A percentile compares a stretch with the other conserved stretches of the same genome.
These are phyloP conservation scores for Eleusine coracana DNA, from an alignment of 176 grass and related monocot genomes.

Conservation along the genomic window DNA sequence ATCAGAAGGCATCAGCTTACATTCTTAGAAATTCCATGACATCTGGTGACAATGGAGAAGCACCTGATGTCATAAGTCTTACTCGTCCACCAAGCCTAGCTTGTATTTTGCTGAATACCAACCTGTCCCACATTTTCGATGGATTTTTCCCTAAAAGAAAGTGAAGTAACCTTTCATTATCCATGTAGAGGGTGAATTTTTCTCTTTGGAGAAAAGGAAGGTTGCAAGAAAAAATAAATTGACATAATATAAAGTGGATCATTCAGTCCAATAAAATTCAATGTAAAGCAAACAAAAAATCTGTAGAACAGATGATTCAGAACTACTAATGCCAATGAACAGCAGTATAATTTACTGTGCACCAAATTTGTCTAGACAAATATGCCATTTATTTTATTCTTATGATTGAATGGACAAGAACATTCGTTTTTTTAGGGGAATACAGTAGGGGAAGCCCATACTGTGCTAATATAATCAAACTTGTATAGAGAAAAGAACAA, in stretches of 20 bases:
- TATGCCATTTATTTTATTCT: neutral
- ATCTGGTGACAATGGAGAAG: conserved; percentile 85
- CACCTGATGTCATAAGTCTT: conserved; percentile 82
- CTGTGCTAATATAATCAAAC: too few relatives aligned
- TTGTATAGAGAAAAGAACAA: too few relatives aligned
- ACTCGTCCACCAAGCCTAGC: conserved; percentile 89
- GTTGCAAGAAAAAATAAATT: neutral
- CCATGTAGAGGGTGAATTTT: neutral
- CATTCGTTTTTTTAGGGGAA: too few relatives aligned
- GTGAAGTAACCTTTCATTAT: conserved; percentile 23
- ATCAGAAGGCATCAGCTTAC: conserved; percentile 55
- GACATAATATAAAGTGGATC: neutral
- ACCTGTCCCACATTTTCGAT: conserved; percentile 89
- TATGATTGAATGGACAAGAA: too few relatives aligned
- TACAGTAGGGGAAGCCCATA: too few relatives aligned
- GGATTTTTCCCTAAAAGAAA: conserved; percentile 62
- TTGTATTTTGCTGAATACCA: conserved; percentile 99
- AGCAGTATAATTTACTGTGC: neutral
- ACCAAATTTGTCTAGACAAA: neutral
- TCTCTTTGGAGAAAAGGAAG: neutral
- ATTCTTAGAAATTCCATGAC: conserved; percentile 95
- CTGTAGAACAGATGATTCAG: neutral
- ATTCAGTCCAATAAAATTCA: too few relatives aligned
- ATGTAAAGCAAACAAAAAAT: too few relatives aligned
- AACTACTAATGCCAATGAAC: neutral